Evolutionary conservation across 495 filamentous ascomycete genomes (phyloP), one percentile per base, ranked within the genome.

Genomic region (Podospora pseudopauciseta): DNA sequence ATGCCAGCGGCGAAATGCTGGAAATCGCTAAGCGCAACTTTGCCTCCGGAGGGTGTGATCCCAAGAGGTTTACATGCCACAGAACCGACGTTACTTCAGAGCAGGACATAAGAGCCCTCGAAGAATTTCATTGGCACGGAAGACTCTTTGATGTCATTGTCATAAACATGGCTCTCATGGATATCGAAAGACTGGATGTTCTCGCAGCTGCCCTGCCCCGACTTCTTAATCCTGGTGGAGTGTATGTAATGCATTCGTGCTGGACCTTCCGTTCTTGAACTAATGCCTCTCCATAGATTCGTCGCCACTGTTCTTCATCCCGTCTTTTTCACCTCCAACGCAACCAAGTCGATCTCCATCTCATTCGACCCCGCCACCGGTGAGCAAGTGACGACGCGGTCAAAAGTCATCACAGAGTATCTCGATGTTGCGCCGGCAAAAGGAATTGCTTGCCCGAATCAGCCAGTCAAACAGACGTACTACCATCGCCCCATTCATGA

Each of bases 151-250:
- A 76, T 19, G 64, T 80, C 7, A 59, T 81, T 9, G 55, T 77
- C 63, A 75, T 80, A 62, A 83, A 82, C 68, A 82, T 82, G 80
- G 81, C 81, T 18, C 68, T 82, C 19, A 83, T 82, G 81, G 81
- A 83, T 61, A 63, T 83, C 13, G 67, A 76, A n/a, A 73, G 69
- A 0, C 67, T 82, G 16, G 73, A 75, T 13, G 72, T 75, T 23
- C 70, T 82, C 2, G 81, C 72, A n/a, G 44, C 66, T 30, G 73
- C 75, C 2, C 70, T 83, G 19, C 70, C 76, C 0, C 68, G 68
- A 23, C 68, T 83, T 9, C 68, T 83, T 56, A 74, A 71, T 26
- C 72, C 72, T 30, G 71, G 70, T n/a, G 80, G 79, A 32, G 72
- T 80, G 79, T 81, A 72, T 61, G 78, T 77, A 4, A 9, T 0